These are phyloP conservation scores for Heliosperma pusillum DNA, from an alignment of 148 eudicot species.

Conservation along the genomic window DNA sequence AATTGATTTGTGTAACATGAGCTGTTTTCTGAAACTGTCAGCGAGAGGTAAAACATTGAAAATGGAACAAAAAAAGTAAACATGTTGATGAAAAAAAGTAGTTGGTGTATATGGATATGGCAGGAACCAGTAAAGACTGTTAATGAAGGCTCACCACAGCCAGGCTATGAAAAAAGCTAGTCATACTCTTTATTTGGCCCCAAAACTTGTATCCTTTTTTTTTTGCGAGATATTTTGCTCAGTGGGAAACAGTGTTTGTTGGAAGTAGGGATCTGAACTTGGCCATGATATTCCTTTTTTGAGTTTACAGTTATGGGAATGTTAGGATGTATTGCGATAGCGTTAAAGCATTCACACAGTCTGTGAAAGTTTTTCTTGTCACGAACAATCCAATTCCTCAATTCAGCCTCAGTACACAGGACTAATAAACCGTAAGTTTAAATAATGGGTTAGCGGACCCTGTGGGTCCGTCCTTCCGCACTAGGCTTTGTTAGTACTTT, in stretches of 20 bases:
- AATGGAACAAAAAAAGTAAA: not conserved
- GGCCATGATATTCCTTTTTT: not conserved
- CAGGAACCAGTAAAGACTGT: not conserved
- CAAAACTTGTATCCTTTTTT: not conserved
- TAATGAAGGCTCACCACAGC: not conserved
- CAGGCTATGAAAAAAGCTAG: not conserved
- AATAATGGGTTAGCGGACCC: not conserved
- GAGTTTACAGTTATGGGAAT: not conserved
- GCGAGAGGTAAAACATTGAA: not conserved
- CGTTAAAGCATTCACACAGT: not conserved
- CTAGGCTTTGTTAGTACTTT: not conserved
- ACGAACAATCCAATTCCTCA: not conserved
- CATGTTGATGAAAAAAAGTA: not conserved
- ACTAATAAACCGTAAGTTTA: not conserved
- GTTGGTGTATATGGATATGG: not conserved
- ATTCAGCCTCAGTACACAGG: not conserved
- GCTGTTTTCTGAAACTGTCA: not conserved
- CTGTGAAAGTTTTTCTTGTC: too few relatives aligned
- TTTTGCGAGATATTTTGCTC: not conserved
- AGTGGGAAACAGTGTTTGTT: not conserved
- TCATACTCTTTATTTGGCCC: not conserved
- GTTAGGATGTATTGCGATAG: not conserved
- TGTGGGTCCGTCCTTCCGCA: slow-evolving; percentile 1
- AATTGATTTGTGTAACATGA: not conserved
- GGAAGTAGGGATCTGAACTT: not conserved